Evolutionary conservation across 768 basidiomycete species (phyloP).

Genomic region (Pleurotus tuber-regium): DNA sequence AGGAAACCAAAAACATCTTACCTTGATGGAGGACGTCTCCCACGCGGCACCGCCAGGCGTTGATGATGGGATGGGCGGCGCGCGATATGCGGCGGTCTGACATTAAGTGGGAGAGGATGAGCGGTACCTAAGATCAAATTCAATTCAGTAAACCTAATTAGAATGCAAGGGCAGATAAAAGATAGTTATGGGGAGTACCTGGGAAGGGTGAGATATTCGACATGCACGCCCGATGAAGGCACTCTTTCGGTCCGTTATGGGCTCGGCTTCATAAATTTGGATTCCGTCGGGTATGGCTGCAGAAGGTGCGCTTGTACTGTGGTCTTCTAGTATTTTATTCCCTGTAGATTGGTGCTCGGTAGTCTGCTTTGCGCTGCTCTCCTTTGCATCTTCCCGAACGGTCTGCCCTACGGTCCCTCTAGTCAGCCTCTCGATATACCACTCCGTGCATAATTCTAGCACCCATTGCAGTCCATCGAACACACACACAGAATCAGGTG

Average conservation of each 20-base stretch:
- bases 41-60: constrained; percentile 78
- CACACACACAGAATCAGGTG: constrained; percentile 70
- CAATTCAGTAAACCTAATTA: no score
- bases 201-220: constrained; percentile 69
- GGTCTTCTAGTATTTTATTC: constrained; percentile 10
- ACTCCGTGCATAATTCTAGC: constrained; percentile 59
- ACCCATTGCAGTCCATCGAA: constrained; percentile 85
- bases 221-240: constrained; percentile 86
- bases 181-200: constrained; percentile 42
- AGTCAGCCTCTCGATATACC: constrained; percentile 70
- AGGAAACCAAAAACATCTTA: constrained; percentile 22
- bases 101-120: constrained; percentile 64
- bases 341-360: constrained; percentile 6
- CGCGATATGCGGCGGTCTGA: constrained; percentile 71
- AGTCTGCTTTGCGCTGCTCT: constrained; percentile 17
- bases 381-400: constrained; percentile 48
- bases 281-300: constrained; percentile 53
- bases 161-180: constrained; percentile 10
- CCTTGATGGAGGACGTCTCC: constrained; percentile 74
- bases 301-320: constrained; percentile 20
- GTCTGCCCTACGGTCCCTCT: constrained; percentile 54
- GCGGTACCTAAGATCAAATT: constrained; percentile 75
- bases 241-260: constrained; percentile 85
- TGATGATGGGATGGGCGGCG: constrained; percentile 77
- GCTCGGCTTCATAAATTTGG: constrained; percentile 68